Conservation (phyloP, 2,329 filamentous ascomycete species). For the Neodidymelliopsis sp. region DNA sequence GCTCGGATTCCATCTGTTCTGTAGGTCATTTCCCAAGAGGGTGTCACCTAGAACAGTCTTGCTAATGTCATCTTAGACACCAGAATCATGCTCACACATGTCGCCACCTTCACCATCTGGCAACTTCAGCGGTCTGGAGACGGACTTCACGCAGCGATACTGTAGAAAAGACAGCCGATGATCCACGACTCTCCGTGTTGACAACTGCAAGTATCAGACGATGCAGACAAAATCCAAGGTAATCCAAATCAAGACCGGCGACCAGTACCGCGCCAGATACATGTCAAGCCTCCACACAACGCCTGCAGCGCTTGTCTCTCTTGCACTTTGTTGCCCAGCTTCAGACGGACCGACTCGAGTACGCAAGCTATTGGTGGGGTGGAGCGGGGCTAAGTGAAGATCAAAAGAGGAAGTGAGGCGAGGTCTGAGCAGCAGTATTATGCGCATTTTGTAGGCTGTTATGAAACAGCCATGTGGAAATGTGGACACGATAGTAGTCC, state of each 20-base stretch:
- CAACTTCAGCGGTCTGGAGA: slow-evolving; percentile 31
- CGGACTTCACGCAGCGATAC: slow-evolving; percentile 40
- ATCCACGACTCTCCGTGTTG: background rate
- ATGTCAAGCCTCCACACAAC: background rate
- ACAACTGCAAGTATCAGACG: background rate
- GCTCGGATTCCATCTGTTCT: slow-evolving; percentile 33
- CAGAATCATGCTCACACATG: slow-evolving; percentile 34
- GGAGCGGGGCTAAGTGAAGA: background rate
- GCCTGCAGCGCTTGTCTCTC: background rate
- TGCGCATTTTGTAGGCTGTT: background rate
- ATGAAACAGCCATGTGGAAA: too few relatives aligned
- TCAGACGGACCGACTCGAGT: slow-evolving; percentile 10
- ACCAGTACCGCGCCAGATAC: too few relatives aligned
- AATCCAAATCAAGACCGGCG: background rate
- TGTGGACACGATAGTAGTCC: too few relatives aligned
- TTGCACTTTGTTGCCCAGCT: background rate
- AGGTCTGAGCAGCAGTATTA: background rate
- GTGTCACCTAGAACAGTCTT: background rate
- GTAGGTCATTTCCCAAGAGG: slow-evolving; percentile 20
- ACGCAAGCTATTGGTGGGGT: slow-evolving; percentile 7
- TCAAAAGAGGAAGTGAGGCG: slow-evolving; percentile 1
- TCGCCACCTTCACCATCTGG: slow-evolving; percentile 17
- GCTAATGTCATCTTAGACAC: slow-evolving; percentile 28
- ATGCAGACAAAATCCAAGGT: too few relatives aligned
- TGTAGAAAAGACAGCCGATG: slow-evolving; percentile 23